Base-by-base conservation (phyloP, 164 flowering plant species). In the Aristolochia contorta region DNA sequence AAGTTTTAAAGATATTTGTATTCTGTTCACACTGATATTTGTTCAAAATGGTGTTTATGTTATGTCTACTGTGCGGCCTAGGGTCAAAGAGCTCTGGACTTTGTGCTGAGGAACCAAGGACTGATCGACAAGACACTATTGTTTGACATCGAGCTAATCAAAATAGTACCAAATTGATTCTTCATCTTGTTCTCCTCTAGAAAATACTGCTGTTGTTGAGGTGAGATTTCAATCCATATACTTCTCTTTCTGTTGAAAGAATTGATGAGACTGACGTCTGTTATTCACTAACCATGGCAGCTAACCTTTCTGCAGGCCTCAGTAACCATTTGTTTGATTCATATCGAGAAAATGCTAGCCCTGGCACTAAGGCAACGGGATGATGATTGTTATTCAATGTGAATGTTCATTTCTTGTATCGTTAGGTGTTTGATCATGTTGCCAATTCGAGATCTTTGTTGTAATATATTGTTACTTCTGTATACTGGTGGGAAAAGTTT, bases 81-180 rank as follows among this genome's bases (percentile, higher is more conserved):
- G 98, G 98, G 98, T 21, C 97, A 93, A 75, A 69, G 97, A 67
- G 98, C 97, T 25, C 70, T 93, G 75, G 87, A 79, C 74, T 93
- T 93, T 81, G 98, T 93, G 67, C 75, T 93, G 74, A 89, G 75
- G 79, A 93, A 93, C 77, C 96, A 89, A 77, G 97, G 97, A 58
- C 71, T 89, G 74, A 93, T 93, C 49, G 98, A 93, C 74, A 93
- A 93, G 75, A 93, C 98, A 52, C 81, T 93, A 61, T 62, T 89
- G 69, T 93, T 93, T 71, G 97, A 93, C 66, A 87, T 89, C 47
- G 96, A 89, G 80, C 97, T 93, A 47, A 73, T 89, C 19, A 93
- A 89, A 62, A 85, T 92, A 61, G 47, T 83, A 49, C 77, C 89
- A 21, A 82, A 71, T 69, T 82, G 71, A 84, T 62, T 48, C 30